Conservation (phyloP, 176 grass and related monocot genomes). For the Oryza rufipogon region DNA sequence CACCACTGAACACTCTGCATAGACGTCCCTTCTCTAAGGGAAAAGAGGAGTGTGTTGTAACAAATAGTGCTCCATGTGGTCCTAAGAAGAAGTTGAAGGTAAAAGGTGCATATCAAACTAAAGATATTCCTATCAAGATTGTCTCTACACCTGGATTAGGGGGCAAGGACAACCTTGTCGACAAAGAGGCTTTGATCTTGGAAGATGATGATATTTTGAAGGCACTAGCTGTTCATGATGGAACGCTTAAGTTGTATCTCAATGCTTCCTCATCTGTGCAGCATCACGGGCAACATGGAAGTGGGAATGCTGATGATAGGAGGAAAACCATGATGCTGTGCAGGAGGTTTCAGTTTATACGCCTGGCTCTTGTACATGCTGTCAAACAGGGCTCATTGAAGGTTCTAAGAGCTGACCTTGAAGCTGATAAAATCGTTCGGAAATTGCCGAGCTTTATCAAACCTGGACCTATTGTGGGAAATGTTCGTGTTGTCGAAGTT, state of each 20-base stretch:
- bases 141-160: background rate
- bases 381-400: constrained; percentile 14
- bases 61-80: background rate
- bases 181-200: constrained; percentile 28
- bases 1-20: background rate
- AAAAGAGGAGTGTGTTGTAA: constrained; percentile 14
- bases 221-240: constrained; percentile 33
- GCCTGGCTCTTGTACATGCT: constrained; percentile 45
- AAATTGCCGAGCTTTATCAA: constrained; percentile 49
- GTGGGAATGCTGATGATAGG: constrained; percentile 36
- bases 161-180: constrained; percentile 31
- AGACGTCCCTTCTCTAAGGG: background rate
- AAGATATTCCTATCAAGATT: constrained; percentile 3
- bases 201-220: constrained; percentile 39
- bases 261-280: constrained; percentile 10
- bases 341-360: constrained; percentile 53
- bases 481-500: constrained; percentile 73
- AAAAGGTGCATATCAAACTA: constrained; percentile 13
- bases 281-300: constrained; percentile 17
- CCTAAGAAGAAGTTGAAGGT: constrained; percentile 40
- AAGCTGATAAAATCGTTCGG: constrained; percentile 44
- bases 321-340: constrained; percentile 34
- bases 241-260: constrained; percentile 36
- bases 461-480: constrained; percentile 49
- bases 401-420: constrained; percentile 53